phyloP scores from a whole-genome alignment of 2,329 filamentous ascomycete species.

The Pseudocercospora musae region DNA sequence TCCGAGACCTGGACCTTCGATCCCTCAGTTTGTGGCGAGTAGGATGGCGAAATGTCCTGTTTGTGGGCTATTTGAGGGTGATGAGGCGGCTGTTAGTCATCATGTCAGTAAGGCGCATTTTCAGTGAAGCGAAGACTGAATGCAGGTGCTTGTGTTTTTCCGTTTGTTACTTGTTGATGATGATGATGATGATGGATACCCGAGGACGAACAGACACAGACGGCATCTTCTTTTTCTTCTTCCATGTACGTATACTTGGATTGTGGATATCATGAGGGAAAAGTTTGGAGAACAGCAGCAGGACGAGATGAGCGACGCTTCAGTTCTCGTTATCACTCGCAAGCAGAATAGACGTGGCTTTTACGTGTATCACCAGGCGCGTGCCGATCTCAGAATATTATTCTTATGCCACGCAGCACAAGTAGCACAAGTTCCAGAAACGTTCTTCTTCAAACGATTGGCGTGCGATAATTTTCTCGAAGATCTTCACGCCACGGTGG shows the following conservation, averaged over 20 bases:
- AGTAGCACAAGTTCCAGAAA: neutral
- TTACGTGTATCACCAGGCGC: neutral
- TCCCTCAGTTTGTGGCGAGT: neutral
- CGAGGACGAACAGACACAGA: neutral
- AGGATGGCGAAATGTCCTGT: conserved; percentile 30
- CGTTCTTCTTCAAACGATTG: no score
- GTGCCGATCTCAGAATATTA: neutral
- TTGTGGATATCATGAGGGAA: neutral
- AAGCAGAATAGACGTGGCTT: neutral
- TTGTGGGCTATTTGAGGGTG: conserved; percentile 34
- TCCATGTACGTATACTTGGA: neutral
- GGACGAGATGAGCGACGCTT: neutral
- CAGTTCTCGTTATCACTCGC: neutral
- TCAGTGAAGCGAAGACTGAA: conserved; percentile 10
- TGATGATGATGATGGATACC: conserved; percentile 1
- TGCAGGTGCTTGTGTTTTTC: no score
- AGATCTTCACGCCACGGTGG: neutral
- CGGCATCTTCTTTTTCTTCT: neutral
- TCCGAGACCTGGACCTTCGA: neutral
- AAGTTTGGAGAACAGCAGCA: neutral
- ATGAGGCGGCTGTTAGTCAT: conserved; percentile 35
- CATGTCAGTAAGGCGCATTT: conserved; percentile 34
- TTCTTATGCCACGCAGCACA: neutral
- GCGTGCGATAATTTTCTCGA: no score
- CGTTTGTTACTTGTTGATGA: neutral